These are phyloP conservation scores for Stromatinia cepivora DNA, from an alignment of 2,329 filamentous ascomycete genomes.

Conservation along the genomic window DNA sequence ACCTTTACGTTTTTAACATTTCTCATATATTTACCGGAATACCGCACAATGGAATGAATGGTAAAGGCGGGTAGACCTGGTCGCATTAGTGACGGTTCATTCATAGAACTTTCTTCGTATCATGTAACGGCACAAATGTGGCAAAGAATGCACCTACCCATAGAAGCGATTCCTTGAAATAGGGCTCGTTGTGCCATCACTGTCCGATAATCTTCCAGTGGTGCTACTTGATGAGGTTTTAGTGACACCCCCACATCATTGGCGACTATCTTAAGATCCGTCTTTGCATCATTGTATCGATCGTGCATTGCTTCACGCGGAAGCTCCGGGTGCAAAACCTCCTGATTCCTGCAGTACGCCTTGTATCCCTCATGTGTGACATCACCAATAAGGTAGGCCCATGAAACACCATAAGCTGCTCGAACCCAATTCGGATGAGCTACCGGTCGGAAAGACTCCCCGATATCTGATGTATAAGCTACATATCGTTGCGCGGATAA, in stretches of 20 bases:
- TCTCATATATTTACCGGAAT: slow-evolving; percentile 85
- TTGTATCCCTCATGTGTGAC: slow-evolving; percentile 94
- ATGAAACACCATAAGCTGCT: slow-evolving; percentile 84
- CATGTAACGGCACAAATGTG: background rate
- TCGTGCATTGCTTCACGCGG: slow-evolving; percentile 43
- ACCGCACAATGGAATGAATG: slow-evolving; percentile 71
- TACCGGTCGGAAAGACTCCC: slow-evolving; percentile 91
- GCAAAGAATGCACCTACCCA: slow-evolving; percentile 62
- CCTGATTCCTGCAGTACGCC: slow-evolving; percentile 84
- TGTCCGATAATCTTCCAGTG: slow-evolving; percentile 84
- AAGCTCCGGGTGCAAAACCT: slow-evolving; percentile 66
- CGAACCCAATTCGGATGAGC: slow-evolving; percentile 82
- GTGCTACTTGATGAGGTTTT: slow-evolving; percentile 54
- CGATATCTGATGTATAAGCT: slow-evolving; percentile 94
- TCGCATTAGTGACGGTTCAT: background rate
- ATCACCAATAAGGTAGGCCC: slow-evolving; percentile 89
- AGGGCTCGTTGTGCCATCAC: slow-evolving; percentile 89
- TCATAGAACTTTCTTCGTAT: background rate
- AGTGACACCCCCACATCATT: slow-evolving; percentile 26
- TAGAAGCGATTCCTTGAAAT: slow-evolving; percentile 87
- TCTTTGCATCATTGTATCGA: slow-evolving; percentile 40
- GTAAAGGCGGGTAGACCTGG: slow-evolving; percentile 34
- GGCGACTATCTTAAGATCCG: slow-evolving; percentile 25
- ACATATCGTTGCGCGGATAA: slow-evolving; percentile 92
- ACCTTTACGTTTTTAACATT: slow-evolving; percentile 72